Base-by-base conservation (phyloP, 768 basidiomycete species). In the Brasilioporus rufonigricans region DNA sequence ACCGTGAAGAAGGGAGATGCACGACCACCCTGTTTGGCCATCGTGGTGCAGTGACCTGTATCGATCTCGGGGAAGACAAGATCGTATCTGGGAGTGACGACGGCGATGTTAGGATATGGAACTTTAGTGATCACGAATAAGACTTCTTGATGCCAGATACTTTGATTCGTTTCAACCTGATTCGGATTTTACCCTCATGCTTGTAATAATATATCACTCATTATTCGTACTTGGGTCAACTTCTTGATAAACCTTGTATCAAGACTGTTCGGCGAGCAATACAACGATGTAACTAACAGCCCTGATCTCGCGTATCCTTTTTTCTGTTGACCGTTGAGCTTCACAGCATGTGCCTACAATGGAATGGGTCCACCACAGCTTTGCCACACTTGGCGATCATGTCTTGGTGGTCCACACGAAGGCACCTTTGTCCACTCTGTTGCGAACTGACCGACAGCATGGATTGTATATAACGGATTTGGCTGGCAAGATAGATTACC, bases 41-140 rank as follows among this genome's bases (percentile, higher is more conserved):
- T 66, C 84, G 91, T 39, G 94, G 91, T 35, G 93, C 97, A 1
- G 95, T 98, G 49, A 96, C 91, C 31, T 93, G 91, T 67, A 72
- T 98, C 35, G 87, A 83, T 14, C 80, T 98, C 13, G 89, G 90
- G 2, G 95, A 98, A 70, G 96, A 98, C 71, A 93, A 95, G 73
- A 91, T 97, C 43, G 83, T 98, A 10, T 95, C 93, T n/a, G 94
- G 95, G 11, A 93, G 93, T 61, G 95, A 98, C 66, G 95, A 97
- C 65, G 84, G 89, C 21, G 87, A 91, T 56, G 75, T 98, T 51
- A 86, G 85, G 66, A 78, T 97, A 43, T 98, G 95, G 94, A 83
- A 76, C 65, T 87, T 87, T 50, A 73, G 77, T 57, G 76, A 75
- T 59, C 57, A 67, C 14, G 27, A 49, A 38, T 61, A 47, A 49